These are phyloP conservation scores for Zancudomyces culisetae DNA, from an alignment of 371 early-diverging fungal species.

Conservation along the genomic window DNA sequence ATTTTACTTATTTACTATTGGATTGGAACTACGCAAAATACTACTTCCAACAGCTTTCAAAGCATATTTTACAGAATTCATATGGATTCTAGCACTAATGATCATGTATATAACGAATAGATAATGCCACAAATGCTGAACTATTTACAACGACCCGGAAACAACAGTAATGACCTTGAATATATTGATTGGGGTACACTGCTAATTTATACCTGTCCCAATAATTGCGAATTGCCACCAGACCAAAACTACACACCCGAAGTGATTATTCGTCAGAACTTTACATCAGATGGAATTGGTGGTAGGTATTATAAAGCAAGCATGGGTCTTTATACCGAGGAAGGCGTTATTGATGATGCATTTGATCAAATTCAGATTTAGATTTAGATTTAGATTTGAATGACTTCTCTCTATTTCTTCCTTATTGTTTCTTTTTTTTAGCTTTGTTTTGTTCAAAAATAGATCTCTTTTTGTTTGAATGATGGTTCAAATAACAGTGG, in stretches of 20 bases:
- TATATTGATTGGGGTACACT: constrained; percentile 90
- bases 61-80: too few relatives aligned
- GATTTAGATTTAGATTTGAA: too few relatives aligned
- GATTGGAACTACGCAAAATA: too few relatives aligned
- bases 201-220: constrained; percentile 67
- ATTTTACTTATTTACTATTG: too few relatives aligned
- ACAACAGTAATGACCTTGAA: constrained; percentile 21
- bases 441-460: too few relatives aligned
- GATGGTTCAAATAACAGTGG: too few relatives aligned
- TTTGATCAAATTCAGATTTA: background rate
- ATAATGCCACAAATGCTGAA: constrained; percentile 70
- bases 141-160: constrained; percentile 45
- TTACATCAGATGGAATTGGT: constrained; percentile 22
- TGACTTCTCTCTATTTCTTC: too few relatives aligned
- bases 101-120: constrained; percentile 3
- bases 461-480: too few relatives aligned
- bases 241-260: constrained; percentile 7
- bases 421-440: too few relatives aligned
- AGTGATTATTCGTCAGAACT: constrained; percentile 15
- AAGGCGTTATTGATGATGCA: background rate
- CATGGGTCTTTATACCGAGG: background rate
- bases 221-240: constrained; percentile 36
- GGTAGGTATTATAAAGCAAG: constrained; percentile 13
- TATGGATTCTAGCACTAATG: too few relatives aligned
- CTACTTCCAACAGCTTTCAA: too few relatives aligned